A percentile compares a stretch with the other conserved stretches of the same genome.
These are phyloP conservation scores for Lentinula edodes DNA, from an alignment of 768 basidiomycete genomes.

Conservation along the genomic window DNA sequence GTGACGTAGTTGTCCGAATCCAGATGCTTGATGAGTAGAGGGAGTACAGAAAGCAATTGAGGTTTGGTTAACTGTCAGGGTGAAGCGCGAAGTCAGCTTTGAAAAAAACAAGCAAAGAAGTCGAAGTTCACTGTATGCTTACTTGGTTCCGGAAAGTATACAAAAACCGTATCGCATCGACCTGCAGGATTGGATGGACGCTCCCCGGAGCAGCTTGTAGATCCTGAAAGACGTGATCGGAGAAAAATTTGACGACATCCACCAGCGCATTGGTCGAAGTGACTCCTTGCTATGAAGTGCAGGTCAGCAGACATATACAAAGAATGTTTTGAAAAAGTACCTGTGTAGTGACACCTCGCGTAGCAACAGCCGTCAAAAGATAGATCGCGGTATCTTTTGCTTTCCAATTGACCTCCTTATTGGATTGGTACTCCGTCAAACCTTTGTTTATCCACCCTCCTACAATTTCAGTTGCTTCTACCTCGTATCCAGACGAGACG, in stretches of 20 bases:
- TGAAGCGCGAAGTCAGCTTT: not conserved
- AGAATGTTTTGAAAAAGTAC: conserved; percentile 31
- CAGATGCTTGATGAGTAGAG: conserved; percentile 79
- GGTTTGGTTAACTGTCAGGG: conserved; percentile 75
- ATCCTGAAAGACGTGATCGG: conserved; percentile 85
- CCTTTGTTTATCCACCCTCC: conserved; percentile 79
- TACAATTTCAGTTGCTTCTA: conserved; percentile 83
- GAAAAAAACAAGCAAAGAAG: not conserved
- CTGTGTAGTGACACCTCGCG: conserved; percentile 80
- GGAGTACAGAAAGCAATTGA: conserved; percentile 88
- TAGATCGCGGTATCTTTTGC: conserved; percentile 93
- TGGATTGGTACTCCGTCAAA: conserved; percentile 58
- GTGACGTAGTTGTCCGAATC: conserved; percentile 82
- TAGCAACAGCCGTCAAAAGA: conserved; percentile 89
- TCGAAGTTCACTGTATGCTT: conserved; percentile 8
- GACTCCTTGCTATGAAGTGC: conserved; percentile 67
- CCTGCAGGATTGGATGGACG: conserved; percentile 88
- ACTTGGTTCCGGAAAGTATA: conserved; percentile 97
- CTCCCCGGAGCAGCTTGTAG: conserved; percentile 60
- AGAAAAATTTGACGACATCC: conserved; percentile 94
- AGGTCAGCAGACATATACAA: conserved; percentile 7
- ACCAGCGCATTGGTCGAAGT: conserved; percentile 90
- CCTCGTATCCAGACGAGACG: conserved; percentile 70
- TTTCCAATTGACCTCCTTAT: conserved; percentile 89
- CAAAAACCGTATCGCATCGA: conserved; percentile 93